These are phyloP conservation scores for Trichosanthes truncata DNA, from an alignment of 306 rosid genomes.

Conservation along the genomic window DNA sequence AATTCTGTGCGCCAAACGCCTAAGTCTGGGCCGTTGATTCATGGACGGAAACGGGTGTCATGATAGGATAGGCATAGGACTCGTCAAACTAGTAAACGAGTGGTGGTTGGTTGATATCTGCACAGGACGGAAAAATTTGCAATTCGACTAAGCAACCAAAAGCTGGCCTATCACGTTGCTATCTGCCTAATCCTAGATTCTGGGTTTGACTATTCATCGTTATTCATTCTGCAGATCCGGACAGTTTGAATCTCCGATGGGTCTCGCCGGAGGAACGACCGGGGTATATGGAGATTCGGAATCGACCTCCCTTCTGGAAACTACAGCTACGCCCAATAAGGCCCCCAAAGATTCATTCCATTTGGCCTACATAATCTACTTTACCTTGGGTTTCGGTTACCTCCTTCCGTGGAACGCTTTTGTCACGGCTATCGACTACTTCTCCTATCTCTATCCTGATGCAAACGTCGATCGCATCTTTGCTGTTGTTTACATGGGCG, in stretches of 20 bases:
- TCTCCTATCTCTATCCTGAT: conserved; percentile 70
- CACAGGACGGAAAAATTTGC: background rate
- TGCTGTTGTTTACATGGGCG: conserved; percentile 56
- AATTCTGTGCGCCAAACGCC: too few species aligned
- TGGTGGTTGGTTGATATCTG: background rate
- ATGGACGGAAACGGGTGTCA: too few species aligned
- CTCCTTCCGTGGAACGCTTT: conserved; percentile 95
- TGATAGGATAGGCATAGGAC: too few species aligned
- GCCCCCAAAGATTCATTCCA: conserved; percentile 48
- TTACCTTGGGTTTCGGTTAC: conserved; percentile 60
- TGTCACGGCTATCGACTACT: conserved; percentile 85
- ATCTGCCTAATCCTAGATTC: background rate
- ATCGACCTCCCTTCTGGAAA: conserved; percentile 1
- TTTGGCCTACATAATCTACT: conserved; percentile 61
- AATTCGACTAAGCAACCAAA: background rate
- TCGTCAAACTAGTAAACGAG: background rate
- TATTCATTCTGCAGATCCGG: background rate
- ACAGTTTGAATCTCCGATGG: background rate
- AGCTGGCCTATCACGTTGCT: background rate
- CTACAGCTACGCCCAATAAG: background rate
- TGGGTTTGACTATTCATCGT: background rate
- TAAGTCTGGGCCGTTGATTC: too few species aligned
- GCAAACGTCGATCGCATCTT: conserved; percentile 77
- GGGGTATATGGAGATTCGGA: background rate
- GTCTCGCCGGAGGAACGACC: background rate